Evolutionary conservation across 2,329 filamentous ascomycete species (phyloP), one percentile per base, ranked within the genome.

Genomic region (Sarocladium brachiariae): DNA sequence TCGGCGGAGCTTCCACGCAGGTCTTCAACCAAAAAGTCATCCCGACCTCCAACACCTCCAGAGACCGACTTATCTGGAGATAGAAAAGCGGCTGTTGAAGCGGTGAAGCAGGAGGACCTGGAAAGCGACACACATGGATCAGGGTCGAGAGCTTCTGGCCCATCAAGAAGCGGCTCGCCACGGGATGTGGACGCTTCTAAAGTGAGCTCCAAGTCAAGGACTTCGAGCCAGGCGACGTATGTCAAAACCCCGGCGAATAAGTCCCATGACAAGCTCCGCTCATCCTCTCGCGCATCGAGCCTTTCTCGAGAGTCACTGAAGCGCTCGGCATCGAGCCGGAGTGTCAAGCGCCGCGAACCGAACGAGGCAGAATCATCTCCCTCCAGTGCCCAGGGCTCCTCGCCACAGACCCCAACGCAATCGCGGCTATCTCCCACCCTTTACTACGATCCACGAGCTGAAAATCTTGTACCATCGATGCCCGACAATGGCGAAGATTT

Each of bases 371-470:
- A 72, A 67, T 59, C 74, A 61, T 61, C 74, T 4, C 68, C 73
- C 18, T 73, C 78, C 27, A 73, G 67, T 49, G 66, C 67, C 33
- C 72, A 76, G 52, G 70, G 74, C 58, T 83, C 79, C 0, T 84
- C 81, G 13, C 81, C 81, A 2, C 77, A 72, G 61, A 84, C 81
- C 9, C 81, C 81, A 3, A 83, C 76, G 0, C 76, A 78, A 2
- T 70, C 74, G 9, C 70, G 73, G 25, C 80, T 81, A 49, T 72
- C 75, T 4, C 68, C 73, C 1, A 64, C 68, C 13, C 60, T 69
- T 16, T 73, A 73, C 54, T 64, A 66, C 2, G 64, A 69, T 34
- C 60, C 68, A 50, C 74, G 72, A 53, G 60, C 64, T 25, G 59
- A 59, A 38, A 60, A 63, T n/a, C 57, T 61, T 47, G 43, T 10